Evolutionary conservation across 306 rosid species (phyloP).

Genomic region (Quercus variabilis): DNA sequence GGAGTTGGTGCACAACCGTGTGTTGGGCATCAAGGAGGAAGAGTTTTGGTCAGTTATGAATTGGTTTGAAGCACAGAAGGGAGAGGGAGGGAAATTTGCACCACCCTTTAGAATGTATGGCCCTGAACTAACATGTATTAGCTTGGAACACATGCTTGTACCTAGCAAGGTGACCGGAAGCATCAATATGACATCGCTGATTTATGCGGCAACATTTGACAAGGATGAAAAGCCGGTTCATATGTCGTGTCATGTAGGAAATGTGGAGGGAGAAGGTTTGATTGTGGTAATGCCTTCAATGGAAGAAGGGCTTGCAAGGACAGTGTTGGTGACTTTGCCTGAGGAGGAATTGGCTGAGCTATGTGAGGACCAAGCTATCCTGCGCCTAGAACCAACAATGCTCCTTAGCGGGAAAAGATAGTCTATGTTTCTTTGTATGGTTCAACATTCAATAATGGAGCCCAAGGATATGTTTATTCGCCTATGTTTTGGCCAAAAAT

Average conservation of each 20-base stretch:
- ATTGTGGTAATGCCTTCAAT: constrained; percentile 54
- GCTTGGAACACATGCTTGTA: constrained; percentile 47
- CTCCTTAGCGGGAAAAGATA: constrained; percentile 21
- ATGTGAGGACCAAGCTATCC: constrained; percentile 38
- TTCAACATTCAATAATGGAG: neutral
- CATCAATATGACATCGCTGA: neutral
- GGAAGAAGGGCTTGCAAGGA: constrained; percentile 50
- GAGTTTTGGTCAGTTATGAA: constrained; percentile 32
- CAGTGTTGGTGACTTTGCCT: constrained; percentile 47
- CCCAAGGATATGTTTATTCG: neutral
- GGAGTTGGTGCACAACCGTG: constrained; percentile 31
- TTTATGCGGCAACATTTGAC: constrained; percentile 36
- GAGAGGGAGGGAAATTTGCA: constrained; percentile 26
- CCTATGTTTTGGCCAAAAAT: neutral
- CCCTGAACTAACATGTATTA: constrained; percentile 47
- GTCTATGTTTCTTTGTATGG: neutral
- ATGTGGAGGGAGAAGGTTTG: constrained; percentile 57
- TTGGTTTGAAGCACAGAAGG: constrained; percentile 40
- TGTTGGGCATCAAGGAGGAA: constrained; percentile 25
- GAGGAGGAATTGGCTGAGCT: constrained; percentile 36
- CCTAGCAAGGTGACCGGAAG: neutral
- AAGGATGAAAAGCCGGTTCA: constrained; percentile 36
- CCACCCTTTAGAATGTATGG: constrained; percentile 44
- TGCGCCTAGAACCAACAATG: constrained; percentile 34
- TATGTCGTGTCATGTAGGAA: constrained; percentile 55